These are phyloP conservation scores for Zoysia japonica DNA, from an alignment of 176 grass and related monocot genomes.

Conservation along the genomic window DNA sequence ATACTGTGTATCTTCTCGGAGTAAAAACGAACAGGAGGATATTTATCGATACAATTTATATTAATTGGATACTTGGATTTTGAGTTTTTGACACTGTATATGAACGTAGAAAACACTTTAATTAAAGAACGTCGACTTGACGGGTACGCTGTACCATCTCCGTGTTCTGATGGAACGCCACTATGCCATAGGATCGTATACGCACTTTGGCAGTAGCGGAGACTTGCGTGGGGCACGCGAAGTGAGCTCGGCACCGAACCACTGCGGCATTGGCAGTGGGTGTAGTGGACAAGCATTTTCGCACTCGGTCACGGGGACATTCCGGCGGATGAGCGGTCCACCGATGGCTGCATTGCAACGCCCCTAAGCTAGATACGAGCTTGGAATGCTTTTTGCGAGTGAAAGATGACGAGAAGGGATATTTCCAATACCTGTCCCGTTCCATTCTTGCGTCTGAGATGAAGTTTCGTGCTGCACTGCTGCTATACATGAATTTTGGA, in stretches of 20 bases:
- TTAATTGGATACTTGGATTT: not conserved
- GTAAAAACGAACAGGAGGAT: not conserved
- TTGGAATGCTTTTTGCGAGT: conserved; percentile 11
- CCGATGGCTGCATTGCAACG: conserved; percentile 4
- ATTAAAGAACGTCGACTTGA: not conserved
- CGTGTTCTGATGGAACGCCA: not conserved
- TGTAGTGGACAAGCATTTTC: not conserved
- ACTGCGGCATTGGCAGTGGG: not conserved
- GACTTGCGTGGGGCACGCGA: conserved; percentile 25
- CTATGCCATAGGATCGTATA: not conserved
- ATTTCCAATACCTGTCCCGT: not conserved
- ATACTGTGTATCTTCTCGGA: not conserved
- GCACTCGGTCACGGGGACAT: not conserved
- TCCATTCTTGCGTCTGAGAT: not conserved
- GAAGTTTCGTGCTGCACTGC: not conserved
- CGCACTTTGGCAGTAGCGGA: conserved; percentile 25
- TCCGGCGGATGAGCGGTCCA: conserved; percentile 30
- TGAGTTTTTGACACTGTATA: not conserved
- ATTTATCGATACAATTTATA: not conserved
- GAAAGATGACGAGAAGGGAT: not conserved
- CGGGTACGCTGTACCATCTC: conserved; percentile 10
- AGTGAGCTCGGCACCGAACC: conserved; percentile 35
- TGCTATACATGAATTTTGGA: not conserved
- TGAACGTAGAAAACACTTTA: not conserved
- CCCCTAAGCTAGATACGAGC: not conserved